Percentiles rank a stretch among this genome's conserved stretches.
Evolutionary conservation across 169 alveolate species (phyloP).

Genomic region (Amoebophrya sp.): DNA sequence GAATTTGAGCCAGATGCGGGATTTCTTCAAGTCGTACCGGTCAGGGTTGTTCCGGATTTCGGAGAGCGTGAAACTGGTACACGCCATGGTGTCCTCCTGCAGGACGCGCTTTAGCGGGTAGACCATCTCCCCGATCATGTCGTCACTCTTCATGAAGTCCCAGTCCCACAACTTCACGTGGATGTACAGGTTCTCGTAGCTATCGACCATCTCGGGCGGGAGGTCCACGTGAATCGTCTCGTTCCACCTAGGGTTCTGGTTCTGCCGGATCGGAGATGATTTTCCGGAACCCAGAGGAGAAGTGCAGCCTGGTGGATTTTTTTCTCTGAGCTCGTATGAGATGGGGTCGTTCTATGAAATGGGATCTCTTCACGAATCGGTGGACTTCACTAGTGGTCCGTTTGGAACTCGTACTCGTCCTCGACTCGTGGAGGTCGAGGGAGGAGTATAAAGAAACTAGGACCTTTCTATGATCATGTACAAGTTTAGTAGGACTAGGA

Average conservation of each 20-base stretch:
- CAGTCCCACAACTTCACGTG: background rate
- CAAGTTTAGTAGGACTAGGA: background rate
- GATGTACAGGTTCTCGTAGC: background rate
- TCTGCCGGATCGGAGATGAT: background rate
- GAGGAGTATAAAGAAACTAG: no score
- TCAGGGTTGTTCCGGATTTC: background rate
- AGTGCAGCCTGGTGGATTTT: background rate
- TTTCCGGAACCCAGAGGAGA: background rate
- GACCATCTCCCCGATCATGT: background rate
- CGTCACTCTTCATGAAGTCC: background rate
- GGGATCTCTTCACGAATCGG: background rate
- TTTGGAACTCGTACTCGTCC: no score
- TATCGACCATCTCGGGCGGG: background rate
- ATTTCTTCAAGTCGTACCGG: background rate
- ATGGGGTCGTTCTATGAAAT: background rate
- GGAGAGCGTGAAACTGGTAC: background rate
- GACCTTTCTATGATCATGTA: background rate
- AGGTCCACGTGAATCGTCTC: background rate
- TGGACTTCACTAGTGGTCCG: no score
- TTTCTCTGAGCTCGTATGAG: background rate
- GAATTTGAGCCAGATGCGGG: background rate
- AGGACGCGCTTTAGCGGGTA: background rate
- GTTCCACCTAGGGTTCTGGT: background rate
- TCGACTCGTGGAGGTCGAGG: no score
- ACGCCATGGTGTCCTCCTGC: background rate